phyloP scores from a whole-genome alignment of 2,329 filamentous ascomycete species.

The Colletotrichum sp. region DNA sequence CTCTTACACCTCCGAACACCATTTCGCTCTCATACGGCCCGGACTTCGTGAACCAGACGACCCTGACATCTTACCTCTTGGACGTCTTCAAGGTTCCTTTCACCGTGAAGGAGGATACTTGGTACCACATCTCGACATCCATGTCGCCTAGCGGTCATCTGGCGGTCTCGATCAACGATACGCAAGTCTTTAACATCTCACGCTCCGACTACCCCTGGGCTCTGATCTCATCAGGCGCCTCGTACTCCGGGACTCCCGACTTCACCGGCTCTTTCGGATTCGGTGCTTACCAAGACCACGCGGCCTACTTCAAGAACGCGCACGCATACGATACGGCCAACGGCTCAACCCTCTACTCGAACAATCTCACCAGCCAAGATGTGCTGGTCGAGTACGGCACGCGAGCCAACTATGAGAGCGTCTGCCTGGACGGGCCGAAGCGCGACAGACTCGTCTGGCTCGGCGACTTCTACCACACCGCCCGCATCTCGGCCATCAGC shows the following conservation, averaged over 20 bases:
- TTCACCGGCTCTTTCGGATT: conserved; percentile 41
- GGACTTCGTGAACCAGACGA: conserved; percentile 39
- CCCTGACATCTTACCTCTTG: conserved; percentile 28
- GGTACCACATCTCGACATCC: conserved; percentile 41
- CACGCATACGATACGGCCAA: conserved; percentile 23
- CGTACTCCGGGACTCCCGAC: neutral
- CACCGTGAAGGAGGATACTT: conserved; percentile 33
- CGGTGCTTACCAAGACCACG: conserved; percentile 44
- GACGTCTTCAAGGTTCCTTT: conserved; percentile 30
- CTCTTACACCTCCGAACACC: conserved; percentile 36
- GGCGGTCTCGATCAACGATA: conserved; percentile 30
- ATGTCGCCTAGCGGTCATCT: conserved; percentile 30
- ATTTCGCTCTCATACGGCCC: conserved; percentile 37
- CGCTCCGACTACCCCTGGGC: conserved; percentile 12
- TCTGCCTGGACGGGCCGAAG: conserved; percentile 57
- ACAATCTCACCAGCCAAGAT: conserved; percentile 30
- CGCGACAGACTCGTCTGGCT: conserved; percentile 65
- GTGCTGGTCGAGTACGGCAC: conserved; percentile 41
- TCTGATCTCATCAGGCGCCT: neutral
- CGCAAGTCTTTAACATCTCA: conserved; percentile 21
- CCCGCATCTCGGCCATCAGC: conserved; percentile 36
- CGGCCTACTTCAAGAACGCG: conserved; percentile 39
- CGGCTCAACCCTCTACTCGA: conserved; percentile 36
- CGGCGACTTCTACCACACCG: conserved; percentile 55
- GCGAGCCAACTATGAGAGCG: conserved; percentile 31